These are phyloP conservation scores for Phytophthora aleatoria DNA, from an alignment of 352 stramenopile species.

Conservation along the genomic window DNA sequence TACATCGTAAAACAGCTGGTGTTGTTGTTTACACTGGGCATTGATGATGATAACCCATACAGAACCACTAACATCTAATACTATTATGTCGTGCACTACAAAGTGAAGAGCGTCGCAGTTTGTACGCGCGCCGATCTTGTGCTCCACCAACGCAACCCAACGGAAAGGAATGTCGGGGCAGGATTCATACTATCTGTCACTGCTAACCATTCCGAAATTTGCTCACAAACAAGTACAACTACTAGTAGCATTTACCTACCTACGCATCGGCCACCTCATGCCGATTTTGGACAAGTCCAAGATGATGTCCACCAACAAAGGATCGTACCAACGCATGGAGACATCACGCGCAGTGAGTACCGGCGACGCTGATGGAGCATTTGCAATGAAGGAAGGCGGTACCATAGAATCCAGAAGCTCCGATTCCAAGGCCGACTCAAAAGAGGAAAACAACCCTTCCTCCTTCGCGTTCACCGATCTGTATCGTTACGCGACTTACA, in stretches of 20 bases:
- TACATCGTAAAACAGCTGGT: not conserved
- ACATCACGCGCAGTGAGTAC: slow-evolving; percentile 5
- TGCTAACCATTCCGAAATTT: slow-evolving; percentile 3
- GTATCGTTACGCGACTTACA: slow-evolving; percentile 41
- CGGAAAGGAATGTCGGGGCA: not conserved
- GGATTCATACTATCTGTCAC: not conserved
- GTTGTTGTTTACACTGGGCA: not conserved
- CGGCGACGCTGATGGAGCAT: not conserved
- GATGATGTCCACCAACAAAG: not conserved
- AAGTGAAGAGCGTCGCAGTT: not conserved
- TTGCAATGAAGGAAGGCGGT: not conserved
- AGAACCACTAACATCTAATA: no score
- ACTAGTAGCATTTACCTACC: not conserved
- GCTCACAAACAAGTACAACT: not conserved
- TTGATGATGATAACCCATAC: not conserved
- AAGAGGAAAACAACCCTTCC: not conserved
- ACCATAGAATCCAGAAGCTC: slow-evolving; percentile 19
- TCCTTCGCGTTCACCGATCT: slow-evolving; percentile 36
- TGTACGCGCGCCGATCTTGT: not conserved
- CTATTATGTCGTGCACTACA: not conserved
- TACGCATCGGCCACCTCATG: not conserved
- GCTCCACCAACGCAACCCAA: not conserved
- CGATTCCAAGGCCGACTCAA: slow-evolving; percentile 8
- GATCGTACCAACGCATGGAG: slow-evolving; percentile 8
- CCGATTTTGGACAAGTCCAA: slow-evolving; percentile 9